A percentile compares a stretch with the other conserved stretches of the same genome.
These are phyloP conservation scores for Schizophyllum amplum DNA, from an alignment of 1,284 basidiomycete species.

Conservation along the genomic window DNA sequence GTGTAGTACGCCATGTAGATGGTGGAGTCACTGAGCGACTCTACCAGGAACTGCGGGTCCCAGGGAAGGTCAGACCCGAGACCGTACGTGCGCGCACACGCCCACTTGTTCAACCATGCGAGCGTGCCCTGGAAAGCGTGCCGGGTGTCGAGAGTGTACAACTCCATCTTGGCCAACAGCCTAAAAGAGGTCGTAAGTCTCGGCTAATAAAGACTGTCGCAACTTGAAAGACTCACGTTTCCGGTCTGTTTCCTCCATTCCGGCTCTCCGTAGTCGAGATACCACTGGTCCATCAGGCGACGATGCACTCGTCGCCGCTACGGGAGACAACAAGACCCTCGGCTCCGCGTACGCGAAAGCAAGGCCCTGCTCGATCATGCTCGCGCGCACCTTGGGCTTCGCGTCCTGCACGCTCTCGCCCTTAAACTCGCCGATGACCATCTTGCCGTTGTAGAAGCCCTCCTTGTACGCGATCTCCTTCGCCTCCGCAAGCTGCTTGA, in stretches of 20 bases:
- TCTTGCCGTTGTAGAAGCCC: conserved; percentile 91
- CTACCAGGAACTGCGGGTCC: conserved; percentile 96
- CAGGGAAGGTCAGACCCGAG: conserved; percentile 95
- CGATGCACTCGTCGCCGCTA: conserved; percentile 93
- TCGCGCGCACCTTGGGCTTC: conserved; percentile 82
- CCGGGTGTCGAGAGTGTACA: conserved; percentile 83
- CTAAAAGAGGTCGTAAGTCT: conserved; percentile 29
- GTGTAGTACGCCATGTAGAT: conserved; percentile 99
- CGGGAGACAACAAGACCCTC: conserved; percentile 89
- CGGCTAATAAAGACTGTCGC: not conserved
- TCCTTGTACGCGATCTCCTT: conserved; percentile 99
- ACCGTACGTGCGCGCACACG: conserved; percentile 95
- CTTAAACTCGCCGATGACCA: conserved; percentile 86
- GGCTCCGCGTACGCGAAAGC: conserved; percentile 96
- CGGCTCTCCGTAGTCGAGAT: conserved; percentile 94
- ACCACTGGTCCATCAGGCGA: conserved; percentile 99
- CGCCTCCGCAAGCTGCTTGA: conserved; percentile 88
- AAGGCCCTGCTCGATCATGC: conserved; percentile 72
- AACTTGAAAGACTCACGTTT: conserved; percentile 47
- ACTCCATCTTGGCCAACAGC: conserved; percentile 81
- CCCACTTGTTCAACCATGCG: conserved; percentile 98
- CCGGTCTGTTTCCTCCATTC: conserved; percentile 82
- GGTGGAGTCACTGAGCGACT: conserved; percentile 95
- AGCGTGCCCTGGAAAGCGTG: conserved; percentile 90
- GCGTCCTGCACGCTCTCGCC: conserved; percentile 86